A percentile compares a stretch with the other conserved stretches of the same genome.
These are phyloP conservation scores for Alternaria sp. DNA, from an alignment of 2,329 filamentous ascomycete species.

Conservation along the genomic window DNA sequence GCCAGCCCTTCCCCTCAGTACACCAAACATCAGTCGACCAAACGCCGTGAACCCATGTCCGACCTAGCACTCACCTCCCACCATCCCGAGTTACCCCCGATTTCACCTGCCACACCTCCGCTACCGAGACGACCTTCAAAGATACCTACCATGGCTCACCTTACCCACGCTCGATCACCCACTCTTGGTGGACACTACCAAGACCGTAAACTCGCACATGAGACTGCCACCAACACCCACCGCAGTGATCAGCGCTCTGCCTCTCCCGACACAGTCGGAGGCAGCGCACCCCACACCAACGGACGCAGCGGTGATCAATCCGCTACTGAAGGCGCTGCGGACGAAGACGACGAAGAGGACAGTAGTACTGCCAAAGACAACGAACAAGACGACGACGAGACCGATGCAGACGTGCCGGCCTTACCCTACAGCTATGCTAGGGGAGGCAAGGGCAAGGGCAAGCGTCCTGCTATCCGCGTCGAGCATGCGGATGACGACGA, in stretches of 20 bases:
- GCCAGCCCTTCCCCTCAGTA: conserved; percentile 46
- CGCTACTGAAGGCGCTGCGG: conserved; percentile 38
- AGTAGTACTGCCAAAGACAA: conserved; percentile 43
- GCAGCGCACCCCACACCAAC: conserved; percentile 33
- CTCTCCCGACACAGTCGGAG: conserved; percentile 28
- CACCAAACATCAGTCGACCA: conserved; percentile 39
- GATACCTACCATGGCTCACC: conserved; percentile 38
- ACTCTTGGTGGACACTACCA: conserved; percentile 43
- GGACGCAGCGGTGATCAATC: conserved; percentile 40
- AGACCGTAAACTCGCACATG: conserved; percentile 40
- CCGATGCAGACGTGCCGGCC: conserved; percentile 45
- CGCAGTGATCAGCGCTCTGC: conserved; percentile 34
- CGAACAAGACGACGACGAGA: conserved; percentile 46
- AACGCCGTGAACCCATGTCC: conserved; percentile 27
- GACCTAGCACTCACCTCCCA: conserved; percentile 6
- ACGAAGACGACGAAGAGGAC: conserved; percentile 49
- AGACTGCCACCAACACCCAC: conserved; percentile 30
- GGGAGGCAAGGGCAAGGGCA: conserved; percentile 48
- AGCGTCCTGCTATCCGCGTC: conserved; percentile 48
- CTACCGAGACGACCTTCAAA: conserved; percentile 8
- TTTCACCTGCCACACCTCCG: conserved; percentile 4
- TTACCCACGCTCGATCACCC: conserved; percentile 33
- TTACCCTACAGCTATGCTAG: conserved; percentile 45
- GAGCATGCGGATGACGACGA: conserved; percentile 45
- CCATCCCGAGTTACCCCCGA: not conserved